A percentile compares a stretch with the other conserved stretches of the same genome.
phyloP scores from a whole-genome alignment of 345 rosid genomes.

The Gossypium stocksii region DNA sequence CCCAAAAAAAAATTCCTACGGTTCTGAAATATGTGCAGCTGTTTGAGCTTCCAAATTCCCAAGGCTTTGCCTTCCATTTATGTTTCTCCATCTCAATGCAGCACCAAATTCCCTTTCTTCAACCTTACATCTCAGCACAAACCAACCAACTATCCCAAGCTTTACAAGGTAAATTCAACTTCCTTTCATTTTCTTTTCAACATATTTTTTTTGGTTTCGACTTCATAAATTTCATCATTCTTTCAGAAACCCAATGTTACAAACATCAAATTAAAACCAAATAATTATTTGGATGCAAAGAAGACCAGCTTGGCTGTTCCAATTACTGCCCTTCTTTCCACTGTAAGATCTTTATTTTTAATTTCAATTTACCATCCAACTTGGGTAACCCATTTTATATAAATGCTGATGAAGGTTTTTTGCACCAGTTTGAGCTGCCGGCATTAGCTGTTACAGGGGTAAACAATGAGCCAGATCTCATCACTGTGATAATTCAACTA shows the following conservation, averaged over 20 bases:
- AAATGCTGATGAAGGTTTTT: not conserved
- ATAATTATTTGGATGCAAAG: slow-evolving; percentile 22
- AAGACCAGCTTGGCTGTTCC: slow-evolving; percentile 45
- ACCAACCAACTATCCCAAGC: not conserved
- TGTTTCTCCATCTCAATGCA: not conserved
- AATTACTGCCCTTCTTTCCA: not conserved
- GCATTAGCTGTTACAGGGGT: slow-evolving; percentile 11
- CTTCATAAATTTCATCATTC: not conserved
- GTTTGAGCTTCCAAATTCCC: slow-evolving; percentile 9
- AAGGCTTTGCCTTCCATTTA: slow-evolving; percentile 16
- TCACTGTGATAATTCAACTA: slow-evolving; percentile 36
- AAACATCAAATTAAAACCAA: not conserved
- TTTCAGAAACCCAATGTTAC: slow-evolving; percentile 4
- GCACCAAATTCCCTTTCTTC: not conserved
- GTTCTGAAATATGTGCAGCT: not conserved
- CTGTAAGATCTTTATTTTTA: slow-evolving; percentile 2
- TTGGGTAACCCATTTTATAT: not conserved
- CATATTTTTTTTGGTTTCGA: not conserved
- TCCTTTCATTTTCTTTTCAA: not conserved
- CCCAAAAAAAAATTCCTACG: no score
- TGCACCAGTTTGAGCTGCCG: slow-evolving; percentile 35
- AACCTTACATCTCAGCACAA: not conserved
- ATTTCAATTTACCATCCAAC: not conserved
- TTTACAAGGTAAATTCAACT: not conserved
- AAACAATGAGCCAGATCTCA: not conserved